Base-by-base conservation (phyloP, 2,329 filamentous ascomycete species). In the Fusarium sp. region DNA sequence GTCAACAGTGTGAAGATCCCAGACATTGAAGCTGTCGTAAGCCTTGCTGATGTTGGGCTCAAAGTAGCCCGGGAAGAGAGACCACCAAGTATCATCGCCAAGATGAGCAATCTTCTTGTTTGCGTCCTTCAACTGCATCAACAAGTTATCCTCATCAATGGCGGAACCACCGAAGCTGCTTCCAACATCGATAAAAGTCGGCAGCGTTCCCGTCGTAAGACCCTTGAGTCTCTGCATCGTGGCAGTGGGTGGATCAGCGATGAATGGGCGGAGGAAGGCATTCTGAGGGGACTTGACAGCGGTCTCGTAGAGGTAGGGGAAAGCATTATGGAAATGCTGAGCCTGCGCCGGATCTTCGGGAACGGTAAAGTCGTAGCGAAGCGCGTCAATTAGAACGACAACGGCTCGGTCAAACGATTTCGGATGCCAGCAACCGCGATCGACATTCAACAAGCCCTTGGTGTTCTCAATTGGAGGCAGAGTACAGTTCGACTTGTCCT, bases 21-120 rank as follows among this genome's bases (percentile, higher is more conserved):
- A 98, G 9, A 98, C 96, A 77, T 98, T 98, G 83, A 99, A 97
- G 67, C 95, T 98, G 79, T 98, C 95, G 79, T 97, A 99, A 0
- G 96, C 89, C 73, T 86, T 89, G 73, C 94, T 97, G 60, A 98
- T 88, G 60, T 95, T 92, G 11, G 90, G 83, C 78, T 97, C 91
- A 75, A 99, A 99, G 79, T 97, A 94, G n/a, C 87, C 93, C 0
- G 96, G 96, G 78, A 98, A 99, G 18, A 99, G 84, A 45, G 93
- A 87, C 71, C 94, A 92, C 96, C 96, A 99, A 7, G 96, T 99
- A 81, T 99, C 95, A 79, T 99, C 96, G n/a, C 96, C 96, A 40
- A 99, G 83, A 76, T 99, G 97, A 8, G 94, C 96, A 72, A 99
- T 88, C 69, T 87, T 92, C 84, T 94, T 82, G 79, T 88, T 76